Conservation (phyloP, 75 land plant species). For the Selaginella moellendorffii region DNA sequence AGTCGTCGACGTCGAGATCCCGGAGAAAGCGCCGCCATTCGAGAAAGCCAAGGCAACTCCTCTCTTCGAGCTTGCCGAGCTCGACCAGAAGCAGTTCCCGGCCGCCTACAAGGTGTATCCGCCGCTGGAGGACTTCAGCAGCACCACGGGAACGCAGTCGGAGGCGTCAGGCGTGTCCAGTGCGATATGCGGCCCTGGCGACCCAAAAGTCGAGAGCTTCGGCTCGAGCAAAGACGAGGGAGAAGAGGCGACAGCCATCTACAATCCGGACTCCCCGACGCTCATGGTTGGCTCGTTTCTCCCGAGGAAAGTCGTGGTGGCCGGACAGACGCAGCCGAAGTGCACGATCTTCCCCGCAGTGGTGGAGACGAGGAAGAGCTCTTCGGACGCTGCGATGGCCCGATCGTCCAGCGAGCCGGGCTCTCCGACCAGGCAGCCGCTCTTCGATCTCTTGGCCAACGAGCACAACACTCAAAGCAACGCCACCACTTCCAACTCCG, state of each 20-base stretch:
- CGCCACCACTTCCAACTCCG: background rate
- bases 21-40: no score
- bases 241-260: no score
- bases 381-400: background rate
- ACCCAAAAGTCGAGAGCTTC: background rate
- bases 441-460: background rate
- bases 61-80: background rate
- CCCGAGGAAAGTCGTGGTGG: background rate
- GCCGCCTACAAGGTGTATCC: background rate
- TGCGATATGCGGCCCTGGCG: no score
- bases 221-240: background rate
- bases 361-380: no score
- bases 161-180: background rate
- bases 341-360: no score
- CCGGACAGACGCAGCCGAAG: background rate
- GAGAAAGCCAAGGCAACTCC: background rate
- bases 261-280: background rate
- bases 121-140: background rate
- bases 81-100: background rate
- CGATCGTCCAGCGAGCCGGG: background rate
- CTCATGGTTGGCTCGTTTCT: background rate
- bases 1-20: no score
- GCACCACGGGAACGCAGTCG: background rate
- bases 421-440: background rate
- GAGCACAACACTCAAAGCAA: background rate